Evolutionary conservation across 2,329 filamentous ascomycete species (phyloP).

Genomic region (Westerdykella ornata): DNA sequence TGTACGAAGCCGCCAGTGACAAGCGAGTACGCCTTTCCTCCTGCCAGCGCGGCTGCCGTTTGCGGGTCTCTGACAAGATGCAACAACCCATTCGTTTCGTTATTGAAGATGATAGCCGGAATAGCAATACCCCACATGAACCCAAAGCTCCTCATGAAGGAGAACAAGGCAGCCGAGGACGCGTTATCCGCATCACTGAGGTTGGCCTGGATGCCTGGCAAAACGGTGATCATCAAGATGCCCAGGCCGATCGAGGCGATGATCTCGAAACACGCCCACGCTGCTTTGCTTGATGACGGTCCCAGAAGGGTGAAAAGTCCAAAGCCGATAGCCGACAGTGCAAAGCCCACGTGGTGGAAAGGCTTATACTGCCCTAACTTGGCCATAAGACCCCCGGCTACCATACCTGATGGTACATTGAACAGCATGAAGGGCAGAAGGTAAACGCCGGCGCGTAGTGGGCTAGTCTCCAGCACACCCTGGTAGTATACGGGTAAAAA

Average conservation of each 20-base stretch:
- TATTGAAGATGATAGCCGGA: slow-evolving; percentile 12
- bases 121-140: slow-evolving; percentile 18
- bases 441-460: slow-evolving; percentile 7
- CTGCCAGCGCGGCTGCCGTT: neutral
- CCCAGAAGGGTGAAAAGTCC: slow-evolving; percentile 11
- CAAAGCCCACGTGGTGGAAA: slow-evolving; percentile 3
- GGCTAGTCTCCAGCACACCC: slow-evolving; percentile 3
- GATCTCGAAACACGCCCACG: slow-evolving; percentile 13
- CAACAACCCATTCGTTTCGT: slow-evolving; percentile 1
- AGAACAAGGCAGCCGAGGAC: slow-evolving; percentile 6
- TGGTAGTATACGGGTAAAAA: slow-evolving; percentile 19
- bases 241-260: slow-evolving; percentile 7
- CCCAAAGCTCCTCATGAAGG: slow-evolving; percentile 15
- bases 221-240: slow-evolving; percentile 1
- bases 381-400: slow-evolving; percentile 4
- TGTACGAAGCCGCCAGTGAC: slow-evolving; percentile 1
- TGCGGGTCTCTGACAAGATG: neutral
- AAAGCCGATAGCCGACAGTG: slow-evolving; percentile 4
- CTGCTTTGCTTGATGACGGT: slow-evolving; percentile 1
- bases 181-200: slow-evolving; percentile 12
- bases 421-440: slow-evolving; percentile 7
- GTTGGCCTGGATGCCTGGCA: slow-evolving; percentile 10
- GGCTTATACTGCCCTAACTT: slow-evolving; percentile 21
- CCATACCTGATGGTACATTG: slow-evolving; percentile 1
- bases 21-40: slow-evolving; percentile 9